Evolutionary conservation across 2,329 filamentous ascomycete species (phyloP), one percentile per base, ranked within the genome.

Genomic region (Colletotrichum falcatum): DNA sequence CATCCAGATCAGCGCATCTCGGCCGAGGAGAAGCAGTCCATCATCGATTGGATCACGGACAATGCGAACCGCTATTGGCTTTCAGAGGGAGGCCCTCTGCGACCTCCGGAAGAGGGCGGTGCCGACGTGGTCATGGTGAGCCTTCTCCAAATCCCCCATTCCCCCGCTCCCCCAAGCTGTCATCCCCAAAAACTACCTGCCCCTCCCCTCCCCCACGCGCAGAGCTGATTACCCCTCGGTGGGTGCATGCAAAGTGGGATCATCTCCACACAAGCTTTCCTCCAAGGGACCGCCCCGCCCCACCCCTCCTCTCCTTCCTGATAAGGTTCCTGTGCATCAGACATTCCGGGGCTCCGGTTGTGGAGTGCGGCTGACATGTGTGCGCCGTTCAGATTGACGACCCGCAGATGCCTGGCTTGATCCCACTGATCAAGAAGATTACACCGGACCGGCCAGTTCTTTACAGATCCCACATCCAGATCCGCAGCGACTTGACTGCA

Each of bases 381-480:
- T 5, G 33, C 30, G 16, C 48, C 8, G 6, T 53, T 20, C 68
- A 88, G 86, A 89, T 95, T 62, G 93, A 96, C 75, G 93, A 96
- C 74, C 92, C 93, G 1, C 93, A 96, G 79, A 95, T 95, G 93
- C 92, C 93, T 3, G 89, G 88, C 7, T 83, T 96, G 46, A 93
- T 95, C 64, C 90, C 91, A 5, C 83, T 95, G 42, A 91, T 94
- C 76, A 95, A 94, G 81, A 82, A 88, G 67, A 70, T 86, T 8
- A 92, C 92, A 1, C 92, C 92, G 1, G 79, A 91, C n/a, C 88
- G 93, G 16, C 93, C 93, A 0, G 88, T 96, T 28, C 88, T 95
- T 49, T 96, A 93, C 81, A 89, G 93, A 70, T 94, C 91, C 58
- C 93, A 96, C 78, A 96, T 96, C 66, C 92, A 96, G 79, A 90